These are phyloP conservation scores for Cyclotella kingstonii DNA, from an alignment of 108 stramenopile species.

Conservation along the genomic window DNA sequence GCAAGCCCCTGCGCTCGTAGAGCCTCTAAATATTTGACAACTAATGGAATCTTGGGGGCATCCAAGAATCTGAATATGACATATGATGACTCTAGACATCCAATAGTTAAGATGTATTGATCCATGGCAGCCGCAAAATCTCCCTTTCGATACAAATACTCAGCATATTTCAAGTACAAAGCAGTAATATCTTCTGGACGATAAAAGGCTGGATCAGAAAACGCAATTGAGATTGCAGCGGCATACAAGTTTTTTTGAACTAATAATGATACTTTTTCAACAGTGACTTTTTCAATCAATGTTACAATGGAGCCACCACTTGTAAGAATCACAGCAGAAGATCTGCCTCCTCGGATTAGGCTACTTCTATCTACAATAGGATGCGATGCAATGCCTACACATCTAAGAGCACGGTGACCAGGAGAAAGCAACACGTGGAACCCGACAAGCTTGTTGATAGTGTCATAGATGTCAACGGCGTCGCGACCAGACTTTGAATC, in stretches of 20 bases:
- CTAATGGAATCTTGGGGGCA: conserved; percentile 83
- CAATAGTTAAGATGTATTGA: conserved; percentile 94
- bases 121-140: conserved; percentile 88
- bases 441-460: conserved; percentile 80
- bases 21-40: conserved; percentile 88
- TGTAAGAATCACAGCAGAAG: conserved; percentile 73
- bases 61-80: conserved; percentile 93
- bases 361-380: conserved; percentile 43
- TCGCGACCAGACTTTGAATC: conserved; percentile 81
- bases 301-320: conserved; percentile 84
- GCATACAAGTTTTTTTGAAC: conserved; percentile 86
- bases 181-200: conserved; percentile 66
- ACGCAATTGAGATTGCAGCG: conserved; percentile 91
- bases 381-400: conserved; percentile 64
- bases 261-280: conserved; percentile 87
- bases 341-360: conserved; percentile 55
- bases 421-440: conserved; percentile 83
- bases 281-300: conserved; percentile 81
- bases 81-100: conserved; percentile 89
- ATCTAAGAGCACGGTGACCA: conserved; percentile 69
- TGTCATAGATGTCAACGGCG: conserved; percentile 83
- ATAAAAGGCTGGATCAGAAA: conserved; percentile 71
- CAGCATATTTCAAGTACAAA: conserved; percentile 87
- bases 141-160: conserved; percentile 92
- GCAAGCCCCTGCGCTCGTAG: conserved; percentile 58